These are phyloP conservation scores for Ceraceosorus guamensis DNA, from an alignment of 1,284 basidiomycete species.

Conservation along the genomic window DNA sequence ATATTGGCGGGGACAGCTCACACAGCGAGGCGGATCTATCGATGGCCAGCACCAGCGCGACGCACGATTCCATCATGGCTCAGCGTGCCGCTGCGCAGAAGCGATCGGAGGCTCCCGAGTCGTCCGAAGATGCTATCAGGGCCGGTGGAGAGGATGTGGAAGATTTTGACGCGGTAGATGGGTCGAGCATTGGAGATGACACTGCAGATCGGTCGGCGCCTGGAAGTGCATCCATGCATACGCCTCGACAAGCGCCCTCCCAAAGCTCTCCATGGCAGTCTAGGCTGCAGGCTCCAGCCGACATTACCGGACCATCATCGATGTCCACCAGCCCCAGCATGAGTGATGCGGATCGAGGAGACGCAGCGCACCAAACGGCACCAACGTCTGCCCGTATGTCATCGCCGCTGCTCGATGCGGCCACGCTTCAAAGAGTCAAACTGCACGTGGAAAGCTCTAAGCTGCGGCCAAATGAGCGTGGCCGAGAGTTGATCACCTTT, in stretches of 20 bases:
- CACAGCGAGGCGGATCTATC: neutral
- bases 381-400: neutral
- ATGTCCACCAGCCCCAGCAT: too few relatives aligned
- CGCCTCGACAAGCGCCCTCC: neutral
- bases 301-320: too few relatives aligned
- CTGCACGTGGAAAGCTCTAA: constrained; percentile 55
- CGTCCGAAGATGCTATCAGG: neutral
- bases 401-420: constrained; percentile 32
- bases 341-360: too few relatives aligned
- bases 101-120: neutral
- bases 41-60: neutral
- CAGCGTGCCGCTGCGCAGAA: constrained; percentile 35
- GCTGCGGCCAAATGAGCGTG: constrained; percentile 73
- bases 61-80: constrained; percentile 34
- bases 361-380: neutral
- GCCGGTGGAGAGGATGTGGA: too few relatives aligned
- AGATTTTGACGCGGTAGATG: neutral
- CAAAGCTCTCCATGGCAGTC: neutral
- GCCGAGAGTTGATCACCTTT: constrained; percentile 78
- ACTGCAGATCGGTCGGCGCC: neutral
- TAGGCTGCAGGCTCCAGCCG: too few relatives aligned
- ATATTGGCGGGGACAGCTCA: too few relatives aligned
- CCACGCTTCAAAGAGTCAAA: constrained; percentile 26
- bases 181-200: neutral
- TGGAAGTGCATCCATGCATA: too few relatives aligned